Percentiles rank a stretch among this genome's conserved stretches.
Conservation (phyloP, 768 basidiomycete genomes). For the Kwoniella dejecticola region DNA sequence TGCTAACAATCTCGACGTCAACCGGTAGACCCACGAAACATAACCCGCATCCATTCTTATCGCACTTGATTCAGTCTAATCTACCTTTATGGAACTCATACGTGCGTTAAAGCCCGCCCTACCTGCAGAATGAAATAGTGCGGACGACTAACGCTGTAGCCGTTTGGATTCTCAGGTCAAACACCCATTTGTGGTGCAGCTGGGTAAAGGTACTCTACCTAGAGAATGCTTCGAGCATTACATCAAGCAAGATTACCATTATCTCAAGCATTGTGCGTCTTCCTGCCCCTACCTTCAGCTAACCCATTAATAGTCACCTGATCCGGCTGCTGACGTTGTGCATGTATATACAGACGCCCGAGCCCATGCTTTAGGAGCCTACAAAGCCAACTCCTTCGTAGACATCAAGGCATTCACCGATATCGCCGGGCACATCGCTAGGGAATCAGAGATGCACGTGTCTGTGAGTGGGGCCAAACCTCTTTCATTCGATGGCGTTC, state of each 20-base stretch:
- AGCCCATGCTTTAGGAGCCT: constrained; percentile 67
- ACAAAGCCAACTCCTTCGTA: constrained; percentile 70
- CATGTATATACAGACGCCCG: constrained; percentile 45
- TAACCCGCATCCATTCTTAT: constrained; percentile 71
- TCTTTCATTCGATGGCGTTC: background rate
- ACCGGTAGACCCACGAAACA: constrained; percentile 61
- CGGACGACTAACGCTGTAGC: background rate
- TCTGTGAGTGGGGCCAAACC: constrained; percentile 39
- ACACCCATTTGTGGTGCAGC: constrained; percentile 77
- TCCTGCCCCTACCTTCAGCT: too few species aligned
- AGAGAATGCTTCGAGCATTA: constrained; percentile 75
- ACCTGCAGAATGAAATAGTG: constrained; percentile 25
- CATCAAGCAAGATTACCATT: constrained; percentile 62
- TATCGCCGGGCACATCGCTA: constrained; percentile 66
- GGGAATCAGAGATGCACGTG: constrained; percentile 73
- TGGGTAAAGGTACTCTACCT: constrained; percentile 72
- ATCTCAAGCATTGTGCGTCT: constrained; percentile 59
- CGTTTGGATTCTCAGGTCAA: constrained; percentile 59
- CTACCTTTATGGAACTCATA: constrained; percentile 56
- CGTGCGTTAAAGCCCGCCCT: constrained; percentile 62
- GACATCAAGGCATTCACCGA: constrained; percentile 67
- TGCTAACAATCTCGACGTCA: background rate
- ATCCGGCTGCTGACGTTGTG: background rate
- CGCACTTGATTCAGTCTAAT: constrained; percentile 64
- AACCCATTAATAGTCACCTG: background rate